Evolutionary conservation across 768 basidiomycete genomes (phyloP).

Genomic region (Tylopilus rubrobrunneus): DNA sequence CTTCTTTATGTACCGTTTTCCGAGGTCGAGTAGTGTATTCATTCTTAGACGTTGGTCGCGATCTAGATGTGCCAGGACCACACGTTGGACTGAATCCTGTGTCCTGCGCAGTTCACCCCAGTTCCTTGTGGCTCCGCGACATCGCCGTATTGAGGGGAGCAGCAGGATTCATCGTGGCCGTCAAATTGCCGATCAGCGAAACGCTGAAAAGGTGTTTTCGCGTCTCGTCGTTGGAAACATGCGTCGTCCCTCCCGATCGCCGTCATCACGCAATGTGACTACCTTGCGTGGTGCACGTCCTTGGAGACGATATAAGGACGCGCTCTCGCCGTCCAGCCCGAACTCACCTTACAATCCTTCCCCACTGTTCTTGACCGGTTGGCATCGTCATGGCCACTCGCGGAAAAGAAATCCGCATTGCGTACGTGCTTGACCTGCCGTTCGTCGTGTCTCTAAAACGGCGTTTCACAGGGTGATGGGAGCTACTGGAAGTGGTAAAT

Average conservation of each 20-base stretch:
- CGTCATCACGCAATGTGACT: conserved; percentile 14
- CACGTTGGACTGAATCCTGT: neutral
- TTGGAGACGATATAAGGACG: conserved; percentile 17
- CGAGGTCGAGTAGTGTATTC: neutral
- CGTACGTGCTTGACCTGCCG: conserved; percentile 17
- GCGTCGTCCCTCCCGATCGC: conserved; percentile 3
- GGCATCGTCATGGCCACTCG: conserved; percentile 22
- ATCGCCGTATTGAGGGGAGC: conserved; percentile 19
- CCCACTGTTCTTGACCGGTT: neutral
- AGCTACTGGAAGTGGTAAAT: conserved; percentile 35
- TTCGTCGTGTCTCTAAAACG: conserved; percentile 2
- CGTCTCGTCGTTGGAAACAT: conserved; percentile 9
- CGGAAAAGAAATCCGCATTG: conserved; percentile 31
- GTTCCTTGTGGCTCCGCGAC: conserved; percentile 7
- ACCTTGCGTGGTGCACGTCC: conserved; percentile 5
- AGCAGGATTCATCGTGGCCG: conserved; percentile 27
- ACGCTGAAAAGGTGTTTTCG: conserved; percentile 17
- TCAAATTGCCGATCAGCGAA: conserved; percentile 26
- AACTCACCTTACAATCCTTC: neutral
- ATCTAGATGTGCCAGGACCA: conserved; percentile 14
- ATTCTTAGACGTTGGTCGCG: conserved; percentile 3
- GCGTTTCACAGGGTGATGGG: conserved; percentile 30
- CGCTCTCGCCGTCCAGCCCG: neutral
- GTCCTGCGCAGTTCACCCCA: conserved; percentile 3
- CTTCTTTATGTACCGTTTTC: neutral